phyloP scores from a whole-genome alignment of 192 early-diverging fungal species.

The Haplosporangium gracile region DNA sequence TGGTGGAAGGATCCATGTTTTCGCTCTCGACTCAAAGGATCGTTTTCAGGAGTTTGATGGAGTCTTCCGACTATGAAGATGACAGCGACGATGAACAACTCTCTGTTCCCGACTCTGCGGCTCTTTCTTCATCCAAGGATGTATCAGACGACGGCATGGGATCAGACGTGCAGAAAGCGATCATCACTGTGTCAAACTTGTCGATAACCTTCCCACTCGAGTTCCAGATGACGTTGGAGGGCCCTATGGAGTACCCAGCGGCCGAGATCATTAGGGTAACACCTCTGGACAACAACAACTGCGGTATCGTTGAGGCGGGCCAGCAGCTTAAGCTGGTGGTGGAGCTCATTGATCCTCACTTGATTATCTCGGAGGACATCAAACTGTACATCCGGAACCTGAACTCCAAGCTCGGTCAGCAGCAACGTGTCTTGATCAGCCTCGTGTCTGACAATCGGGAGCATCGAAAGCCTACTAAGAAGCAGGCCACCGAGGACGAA shows the following conservation, averaged over 20 bases:
- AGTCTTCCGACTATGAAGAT: constrained; percentile 70
- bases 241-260: constrained; percentile 80
- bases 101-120: constrained; percentile 25
- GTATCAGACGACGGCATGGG: constrained; percentile 16
- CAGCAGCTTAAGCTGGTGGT: constrained; percentile 69
- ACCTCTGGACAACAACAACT: constrained; percentile 69
- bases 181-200: constrained; percentile 73
- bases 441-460: constrained; percentile 66
- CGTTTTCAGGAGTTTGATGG: constrained; percentile 72
- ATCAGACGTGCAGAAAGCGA: constrained; percentile 56
- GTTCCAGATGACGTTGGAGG: constrained; percentile 79
- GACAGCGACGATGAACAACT: constrained; percentile 55
- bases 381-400: constrained; percentile 79
- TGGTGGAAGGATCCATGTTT: constrained; percentile 80
- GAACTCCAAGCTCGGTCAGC: constrained; percentile 70
- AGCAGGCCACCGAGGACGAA: constrained; percentile 35
- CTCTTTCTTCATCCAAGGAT: constrained; percentile 14
- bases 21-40: constrained; percentile 74
- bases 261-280: constrained; percentile 71
- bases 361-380: constrained; percentile 82
- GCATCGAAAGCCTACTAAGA: constrained; percentile 43
- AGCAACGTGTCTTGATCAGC: constrained; percentile 72
- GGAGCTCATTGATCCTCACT: constrained; percentile 69
- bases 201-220: constrained; percentile 72
- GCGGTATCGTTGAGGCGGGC: constrained; percentile 71